A percentile compares a stretch with the other conserved stretches of the same genome.
These are phyloP conservation scores for Camelina neglecta DNA, from an alignment of 345 rosid species.

Conservation along the genomic window DNA sequence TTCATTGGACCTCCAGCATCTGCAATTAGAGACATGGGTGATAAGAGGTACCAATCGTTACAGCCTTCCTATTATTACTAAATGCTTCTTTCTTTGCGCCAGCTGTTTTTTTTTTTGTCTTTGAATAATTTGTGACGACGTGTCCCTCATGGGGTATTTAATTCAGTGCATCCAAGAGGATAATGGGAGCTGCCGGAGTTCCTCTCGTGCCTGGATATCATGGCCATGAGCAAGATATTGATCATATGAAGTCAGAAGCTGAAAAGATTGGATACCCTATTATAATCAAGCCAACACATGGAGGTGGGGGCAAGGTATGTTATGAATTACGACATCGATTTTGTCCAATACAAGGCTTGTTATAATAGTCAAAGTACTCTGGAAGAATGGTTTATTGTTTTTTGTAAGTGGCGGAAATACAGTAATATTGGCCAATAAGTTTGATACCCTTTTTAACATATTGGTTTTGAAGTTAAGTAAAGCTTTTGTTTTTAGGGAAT, in stretches of 20 bases:
- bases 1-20: conserved; percentile 92
- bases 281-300: conserved; percentile 93
- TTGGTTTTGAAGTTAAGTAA: conserved; percentile 34
- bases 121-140: neutral
- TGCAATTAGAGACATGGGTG: conserved; percentile 98
- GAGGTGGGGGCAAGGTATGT: conserved; percentile 93
- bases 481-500: conserved; percentile 70
- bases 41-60: conserved; percentile 65
- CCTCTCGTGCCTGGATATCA: conserved; percentile 96
- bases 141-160: conserved; percentile 30
- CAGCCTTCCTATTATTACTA: neutral
- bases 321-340: neutral
- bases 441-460: conserved; percentile 9
- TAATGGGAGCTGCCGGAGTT: conserved; percentile 98
- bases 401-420: neutral
- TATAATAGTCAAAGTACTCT: no score
- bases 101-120: neutral
- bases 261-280: conserved; percentile 87
- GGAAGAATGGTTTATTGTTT: no score
- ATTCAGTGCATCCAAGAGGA: conserved; percentile 86
- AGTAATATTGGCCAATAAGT: neutral
- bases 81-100: conserved; percentile 1
- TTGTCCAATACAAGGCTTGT: no score
- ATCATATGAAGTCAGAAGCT: conserved; percentile 83
- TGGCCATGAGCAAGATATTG: conserved; percentile 83